phyloP scores from a whole-genome alignment of 2,329 filamentous ascomycete genomes.

The Colletotrichum tabaci region DNA sequence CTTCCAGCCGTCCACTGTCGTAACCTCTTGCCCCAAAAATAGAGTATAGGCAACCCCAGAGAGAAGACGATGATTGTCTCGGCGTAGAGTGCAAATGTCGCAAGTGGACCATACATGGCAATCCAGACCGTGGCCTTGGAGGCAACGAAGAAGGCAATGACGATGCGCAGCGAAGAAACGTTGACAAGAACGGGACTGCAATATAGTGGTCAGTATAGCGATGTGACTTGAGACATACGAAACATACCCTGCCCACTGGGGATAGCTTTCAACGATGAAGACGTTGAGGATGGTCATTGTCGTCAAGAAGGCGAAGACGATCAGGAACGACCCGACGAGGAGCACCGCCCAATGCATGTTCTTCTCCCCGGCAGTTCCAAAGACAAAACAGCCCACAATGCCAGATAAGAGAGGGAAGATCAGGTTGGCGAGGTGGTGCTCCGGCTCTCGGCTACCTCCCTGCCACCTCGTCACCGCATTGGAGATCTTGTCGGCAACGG shows the following conservation, averaged over 20 bases:
- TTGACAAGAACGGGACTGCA: conserved; percentile 52
- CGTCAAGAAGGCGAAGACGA: conserved; percentile 49
- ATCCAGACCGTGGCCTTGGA: conserved; percentile 49
- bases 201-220: neutral
- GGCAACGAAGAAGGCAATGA: conserved; percentile 50
- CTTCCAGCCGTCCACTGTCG: conserved; percentile 49
- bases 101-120: conserved; percentile 46
- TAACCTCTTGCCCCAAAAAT: conserved; percentile 43
- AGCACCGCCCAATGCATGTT: conserved; percentile 48
- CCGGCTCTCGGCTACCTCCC: conserved; percentile 49
- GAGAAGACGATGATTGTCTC: conserved; percentile 51
- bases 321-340: conserved; percentile 48
- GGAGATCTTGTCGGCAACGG: conserved; percentile 49
- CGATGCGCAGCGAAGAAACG: conserved; percentile 50
- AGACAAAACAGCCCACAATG: conserved; percentile 50
- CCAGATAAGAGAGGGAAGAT: conserved; percentile 49
- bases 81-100: conserved; percentile 50
- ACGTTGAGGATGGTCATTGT: conserved; percentile 50
- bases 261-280: conserved; percentile 53
- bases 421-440: conserved; percentile 52
- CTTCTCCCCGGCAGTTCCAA: conserved; percentile 49
- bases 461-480: conserved; percentile 49
- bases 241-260: conserved; percentile 41
- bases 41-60: conserved; percentile 50
- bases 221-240: rapidly evolving